A percentile compares a stretch with the other conserved stretches of the same genome.
phyloP scores from a whole-genome alignment of 2,329 filamentous ascomycete genomes.

The Sclerotinia spermophila region DNA sequence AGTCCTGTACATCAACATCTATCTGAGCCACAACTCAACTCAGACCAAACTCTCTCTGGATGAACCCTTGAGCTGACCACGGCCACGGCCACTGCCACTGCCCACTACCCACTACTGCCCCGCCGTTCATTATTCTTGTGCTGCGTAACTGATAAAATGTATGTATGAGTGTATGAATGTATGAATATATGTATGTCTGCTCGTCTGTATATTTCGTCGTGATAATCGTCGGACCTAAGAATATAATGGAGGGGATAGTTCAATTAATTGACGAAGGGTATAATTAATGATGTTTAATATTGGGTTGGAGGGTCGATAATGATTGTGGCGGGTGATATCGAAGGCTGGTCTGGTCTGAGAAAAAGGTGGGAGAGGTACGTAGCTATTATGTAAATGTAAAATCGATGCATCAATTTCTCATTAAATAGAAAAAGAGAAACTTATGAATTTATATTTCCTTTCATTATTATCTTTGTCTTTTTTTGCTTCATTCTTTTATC shows the following conservation, averaged over 20 bases:
- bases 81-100: neutral
- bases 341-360: neutral
- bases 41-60: neutral
- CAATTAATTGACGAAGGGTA: neutral
- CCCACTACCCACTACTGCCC: neutral
- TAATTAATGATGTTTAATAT: neutral
- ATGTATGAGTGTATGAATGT: too few species aligned
- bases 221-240: neutral
- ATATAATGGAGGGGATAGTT: neutral
- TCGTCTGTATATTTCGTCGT: neutral
- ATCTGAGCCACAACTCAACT: neutral
- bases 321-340: conserved; percentile 13
- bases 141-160: neutral
- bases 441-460: neutral
- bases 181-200: neutral
- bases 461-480: neutral
- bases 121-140: conserved; percentile 1
- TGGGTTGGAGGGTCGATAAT: conserved; percentile 8
- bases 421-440: neutral
- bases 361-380: too few species aligned
- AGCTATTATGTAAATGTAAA: too few species aligned
- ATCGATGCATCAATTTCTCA: too few species aligned
- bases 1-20: too few species aligned
- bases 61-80: neutral
- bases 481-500: neutral